Base-by-base conservation (phyloP, 495 filamentous ascomycete genomes). In the Aspergillus incahuasiensis region DNA sequence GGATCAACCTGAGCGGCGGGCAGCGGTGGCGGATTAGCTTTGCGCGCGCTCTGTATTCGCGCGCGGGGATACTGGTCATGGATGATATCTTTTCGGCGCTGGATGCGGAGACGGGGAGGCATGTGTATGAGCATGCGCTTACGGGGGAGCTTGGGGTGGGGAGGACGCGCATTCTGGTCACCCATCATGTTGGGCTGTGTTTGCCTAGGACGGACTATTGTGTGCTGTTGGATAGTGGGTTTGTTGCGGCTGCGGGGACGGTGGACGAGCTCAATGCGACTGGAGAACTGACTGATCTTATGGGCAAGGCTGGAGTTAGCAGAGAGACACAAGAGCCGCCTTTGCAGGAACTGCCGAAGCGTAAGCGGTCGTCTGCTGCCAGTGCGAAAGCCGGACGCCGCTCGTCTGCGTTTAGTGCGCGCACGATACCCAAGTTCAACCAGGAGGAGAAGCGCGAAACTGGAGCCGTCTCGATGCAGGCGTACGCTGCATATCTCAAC, bases 1-100 rank as follows among this genome's bases (percentile, higher is more conserved):
- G 88, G 8, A 88, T 92, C 59, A 91, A 91, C 59, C 71, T 92
- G 1, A 88, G 84, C 53, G 88, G 88, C 52, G 88, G 88, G 7
- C 88, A 92, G 60, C 79, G 86, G 61, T 91, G 88, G 88, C 74
- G 88, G 25, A 75, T 91, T 34, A 86, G 87, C 3, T 84, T 92
- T 56, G 88, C 88, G 1, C 65, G 88, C 18, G 88, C 88, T n/a
- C 68, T 90, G 15, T 91, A 91, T 64, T 90, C 87, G 5, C 76
- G 88, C 1, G 88, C 88, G 5, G 87, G 87, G 0, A 87, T 89
- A 49, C 71, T 92, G 1, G 72, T 92, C 18, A 70, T 92, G 50
- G 88, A 92, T 59, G 88, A 92, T 60, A 91, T 92, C 50, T 92
- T 92, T 70, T 87, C 83, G 53, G 75, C 73, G 13, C 63, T 80